Percentiles rank a stretch among this genome's conserved stretches.
Evolutionary conservation across 495 filamentous ascomycete species (phyloP).

Genomic region (Sporormia fimetaria): DNA sequence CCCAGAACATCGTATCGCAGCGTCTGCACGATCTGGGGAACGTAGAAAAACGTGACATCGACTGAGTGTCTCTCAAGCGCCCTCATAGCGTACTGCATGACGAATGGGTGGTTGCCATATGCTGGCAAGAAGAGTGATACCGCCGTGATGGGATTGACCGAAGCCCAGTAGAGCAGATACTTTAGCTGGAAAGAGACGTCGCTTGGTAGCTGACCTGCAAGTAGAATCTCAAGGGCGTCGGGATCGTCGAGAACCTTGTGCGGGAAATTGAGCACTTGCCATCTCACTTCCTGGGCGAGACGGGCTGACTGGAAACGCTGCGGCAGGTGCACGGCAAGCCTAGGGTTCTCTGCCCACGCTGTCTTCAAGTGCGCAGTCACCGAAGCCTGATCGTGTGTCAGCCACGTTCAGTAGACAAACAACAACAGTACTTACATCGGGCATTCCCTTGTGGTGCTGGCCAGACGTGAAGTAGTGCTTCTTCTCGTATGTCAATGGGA

Average conservation of each 20-base stretch:
- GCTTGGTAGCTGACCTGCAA: conserved; percentile 59
- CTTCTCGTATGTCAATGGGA: conserved; percentile 60
- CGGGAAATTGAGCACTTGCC: conserved; percentile 66
- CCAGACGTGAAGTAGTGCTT: conserved; percentile 42
- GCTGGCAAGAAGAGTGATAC: conserved; percentile 86
- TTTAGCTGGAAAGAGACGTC: conserved; percentile 81
- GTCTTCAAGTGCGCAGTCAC: conserved; percentile 55
- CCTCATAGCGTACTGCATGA: conserved; percentile 95
- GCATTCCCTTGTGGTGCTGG: conserved; percentile 35
- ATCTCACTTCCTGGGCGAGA: conserved; percentile 63
- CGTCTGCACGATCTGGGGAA: conserved; percentile 93
- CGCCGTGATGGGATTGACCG: conserved; percentile 85
- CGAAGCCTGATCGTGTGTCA: conserved; percentile 40
- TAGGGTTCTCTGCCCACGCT: conserved; percentile 75
- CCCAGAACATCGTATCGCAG: conserved; percentile 90
- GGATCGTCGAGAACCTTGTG: conserved; percentile 68
- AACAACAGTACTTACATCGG: conserved; percentile 39
- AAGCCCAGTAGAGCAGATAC: conserved; percentile 90
- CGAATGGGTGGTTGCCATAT: conserved; percentile 87
- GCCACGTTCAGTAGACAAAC: conserved; percentile 3
- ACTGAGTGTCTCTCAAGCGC: conserved; percentile 86
- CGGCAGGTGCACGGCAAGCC: conserved; percentile 70
- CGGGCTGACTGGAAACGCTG: conserved; percentile 65
- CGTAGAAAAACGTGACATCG: conserved; percentile 96
- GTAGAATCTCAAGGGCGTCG: conserved; percentile 68